A percentile compares a stretch with the other conserved stretches of the same genome.
Conservation (phyloP, 2,329 filamentous ascomycete species). For the Xylaria polymorpha region DNA sequence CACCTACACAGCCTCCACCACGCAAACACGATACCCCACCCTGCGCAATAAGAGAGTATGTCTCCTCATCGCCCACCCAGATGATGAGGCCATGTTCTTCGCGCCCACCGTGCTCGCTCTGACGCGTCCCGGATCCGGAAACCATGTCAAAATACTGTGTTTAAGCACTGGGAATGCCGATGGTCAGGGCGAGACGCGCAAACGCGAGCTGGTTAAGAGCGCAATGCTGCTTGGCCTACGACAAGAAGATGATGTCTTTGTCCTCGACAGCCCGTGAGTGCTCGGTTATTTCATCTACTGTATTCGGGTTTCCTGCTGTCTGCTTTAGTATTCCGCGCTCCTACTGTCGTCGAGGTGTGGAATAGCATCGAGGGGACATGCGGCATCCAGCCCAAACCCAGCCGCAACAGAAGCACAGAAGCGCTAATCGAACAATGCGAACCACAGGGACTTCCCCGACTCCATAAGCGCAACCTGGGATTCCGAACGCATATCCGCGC, state of each 20-base stretch:
- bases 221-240: conserved; percentile 80
- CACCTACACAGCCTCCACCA: conserved; percentile 61
- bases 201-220: conserved; percentile 85
- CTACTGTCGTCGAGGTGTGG: neutral
- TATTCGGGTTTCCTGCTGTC: no score
- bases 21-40: conserved; percentile 68
- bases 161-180: conserved; percentile 90
- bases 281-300: neutral
- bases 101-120: conserved; percentile 88
- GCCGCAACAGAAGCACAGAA: neutral
- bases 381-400: neutral
- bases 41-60: conserved; percentile 87
- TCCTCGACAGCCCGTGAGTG: conserved; percentile 80
- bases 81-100: conserved; percentile 99
- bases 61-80: conserved; percentile 94
- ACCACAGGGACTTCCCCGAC: conserved; percentile 77
- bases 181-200: conserved; percentile 84
- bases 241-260: conserved; percentile 80
- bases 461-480: conserved; percentile 88
- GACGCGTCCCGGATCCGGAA: conserved; percentile 80
- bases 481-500: conserved; percentile 72
- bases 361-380: neutral
- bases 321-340: neutral
- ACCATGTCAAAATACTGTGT: conserved; percentile 94
- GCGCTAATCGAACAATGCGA: conserved; percentile 13